Conservation (phyloP, 1,139 yeast genomes). For the Groenewaldozyma sp. region DNA sequence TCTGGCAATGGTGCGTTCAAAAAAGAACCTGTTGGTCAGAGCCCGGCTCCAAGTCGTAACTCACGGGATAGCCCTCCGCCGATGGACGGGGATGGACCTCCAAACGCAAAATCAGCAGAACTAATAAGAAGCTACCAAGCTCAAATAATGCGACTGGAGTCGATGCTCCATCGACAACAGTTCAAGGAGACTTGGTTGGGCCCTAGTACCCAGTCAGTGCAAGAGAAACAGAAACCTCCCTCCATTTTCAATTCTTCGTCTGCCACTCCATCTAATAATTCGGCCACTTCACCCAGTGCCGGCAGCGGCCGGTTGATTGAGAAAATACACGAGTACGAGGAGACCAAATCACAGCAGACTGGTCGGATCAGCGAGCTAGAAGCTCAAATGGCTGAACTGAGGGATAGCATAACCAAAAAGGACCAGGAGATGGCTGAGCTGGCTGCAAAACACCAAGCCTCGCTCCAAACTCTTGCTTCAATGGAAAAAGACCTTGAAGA, state of each 20-base stretch:
- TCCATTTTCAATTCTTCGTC: neutral
- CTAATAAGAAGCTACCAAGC: conserved; percentile 26
- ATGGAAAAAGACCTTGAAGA: neutral
- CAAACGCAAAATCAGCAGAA: conserved; percentile 3
- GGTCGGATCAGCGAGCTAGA: conserved; percentile 16
- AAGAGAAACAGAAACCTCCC: conserved; percentile 10
- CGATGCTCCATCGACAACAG: conserved; percentile 30
- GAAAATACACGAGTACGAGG: conserved; percentile 30
- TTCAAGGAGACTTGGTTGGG: conserved; percentile 9
- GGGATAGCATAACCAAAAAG: conserved; percentile 18
- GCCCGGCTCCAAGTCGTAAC: neutral
- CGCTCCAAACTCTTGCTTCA: conserved; percentile 46
- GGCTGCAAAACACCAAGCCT: conserved; percentile 54
- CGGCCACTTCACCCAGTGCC: conserved; percentile 4
- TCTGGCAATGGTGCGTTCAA: conserved; percentile 4
- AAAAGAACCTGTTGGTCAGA: conserved; percentile 8
- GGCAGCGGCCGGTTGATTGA: conserved; percentile 19
- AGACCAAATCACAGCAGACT: conserved; percentile 27
- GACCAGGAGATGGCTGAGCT: conserved; percentile 48
- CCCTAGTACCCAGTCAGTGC: conserved; percentile 10
- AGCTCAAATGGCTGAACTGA: conserved; percentile 10
- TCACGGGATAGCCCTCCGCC: neutral
- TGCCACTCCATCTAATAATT: no score
- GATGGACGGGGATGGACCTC: no score
- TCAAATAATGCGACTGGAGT: conserved; percentile 32